These are phyloP conservation scores for Botrytis squamosa DNA, from an alignment of 2,329 filamentous ascomycete species.

Conservation along the genomic window DNA sequence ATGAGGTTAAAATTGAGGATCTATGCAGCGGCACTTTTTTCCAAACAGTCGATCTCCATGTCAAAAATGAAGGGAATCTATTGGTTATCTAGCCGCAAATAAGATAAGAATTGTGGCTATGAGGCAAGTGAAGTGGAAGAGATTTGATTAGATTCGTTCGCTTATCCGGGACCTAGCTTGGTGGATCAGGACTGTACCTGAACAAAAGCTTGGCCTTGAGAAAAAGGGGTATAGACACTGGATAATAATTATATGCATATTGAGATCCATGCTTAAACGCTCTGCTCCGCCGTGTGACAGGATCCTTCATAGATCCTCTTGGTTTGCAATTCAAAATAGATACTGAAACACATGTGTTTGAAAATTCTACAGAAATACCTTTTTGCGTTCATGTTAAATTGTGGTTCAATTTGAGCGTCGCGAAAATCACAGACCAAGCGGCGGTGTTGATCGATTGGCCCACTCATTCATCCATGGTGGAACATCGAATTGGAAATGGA, in stretches of 20 bases:
- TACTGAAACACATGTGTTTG: not conserved
- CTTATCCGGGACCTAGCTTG: not conserved
- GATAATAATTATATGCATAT: not conserved
- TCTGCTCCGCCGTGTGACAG: not conserved
- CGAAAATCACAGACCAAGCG: conserved; percentile 2
- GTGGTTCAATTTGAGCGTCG: not conserved
- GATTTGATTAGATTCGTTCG: conserved; percentile 9
- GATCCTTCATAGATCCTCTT: not conserved
- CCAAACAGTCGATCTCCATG: not conserved
- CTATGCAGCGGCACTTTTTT: not conserved
- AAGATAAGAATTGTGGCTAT: conserved; percentile 15
- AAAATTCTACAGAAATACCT: not conserved
- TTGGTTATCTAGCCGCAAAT: conserved; percentile 12
- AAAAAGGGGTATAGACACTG: not conserved
- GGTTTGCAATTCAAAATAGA: not conserved
- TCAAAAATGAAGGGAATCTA: not conserved
- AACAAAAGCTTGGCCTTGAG: conserved; percentile 1
- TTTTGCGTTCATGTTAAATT: not conserved
- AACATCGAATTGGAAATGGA: not conserved
- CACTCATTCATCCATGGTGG: conserved; percentile 5
- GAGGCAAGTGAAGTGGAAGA: not conserved
- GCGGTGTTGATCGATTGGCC: conserved; percentile 13
- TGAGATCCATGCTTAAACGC: not conserved
- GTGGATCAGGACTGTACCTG: not conserved
- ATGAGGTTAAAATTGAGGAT: conserved; percentile 15